Percentiles rank a stretch among this genome's conserved stretches.
phyloP scores from a whole-genome alignment of 2,329 filamentous ascomycete species.

The Hypoxylon sp. region DNA sequence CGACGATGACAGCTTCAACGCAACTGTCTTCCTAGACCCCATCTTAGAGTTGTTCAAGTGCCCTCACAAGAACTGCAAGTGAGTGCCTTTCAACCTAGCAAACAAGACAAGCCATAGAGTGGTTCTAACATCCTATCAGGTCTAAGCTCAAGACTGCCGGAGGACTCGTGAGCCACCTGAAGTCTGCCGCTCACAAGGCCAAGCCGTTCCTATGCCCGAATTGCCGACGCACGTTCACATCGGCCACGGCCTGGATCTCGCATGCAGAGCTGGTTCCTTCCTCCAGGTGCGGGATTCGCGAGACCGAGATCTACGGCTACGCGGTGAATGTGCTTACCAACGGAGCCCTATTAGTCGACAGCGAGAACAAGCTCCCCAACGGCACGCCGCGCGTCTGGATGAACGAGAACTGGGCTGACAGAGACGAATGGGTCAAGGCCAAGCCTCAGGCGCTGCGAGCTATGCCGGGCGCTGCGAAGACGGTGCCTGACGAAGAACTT shows the following conservation, averaged over 20 bases:
- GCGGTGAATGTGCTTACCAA: slow-evolving; percentile 32
- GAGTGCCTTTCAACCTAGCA: slow-evolving; percentile 43
- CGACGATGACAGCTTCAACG: slow-evolving; percentile 55
- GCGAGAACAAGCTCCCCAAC: no score
- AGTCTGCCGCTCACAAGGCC: slow-evolving; percentile 52
- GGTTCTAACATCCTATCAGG: slow-evolving; percentile 43
- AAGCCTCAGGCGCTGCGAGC: no score
- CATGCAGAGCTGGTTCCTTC: slow-evolving; percentile 57
- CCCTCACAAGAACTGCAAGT: slow-evolving; percentile 62
- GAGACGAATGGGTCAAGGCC: no score
- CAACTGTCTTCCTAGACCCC: slow-evolving; percentile 55
- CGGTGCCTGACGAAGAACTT: no score
- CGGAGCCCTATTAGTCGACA: slow-evolving; percentile 36
- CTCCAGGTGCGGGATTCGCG: slow-evolving; percentile 42
- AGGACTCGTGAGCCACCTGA: slow-evolving; percentile 55
- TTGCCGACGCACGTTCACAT: slow-evolving; percentile 54
- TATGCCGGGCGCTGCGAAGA: no score
- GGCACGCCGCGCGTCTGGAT: no score
- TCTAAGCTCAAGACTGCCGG: slow-evolving; percentile 50
- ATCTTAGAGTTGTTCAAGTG: slow-evolving; percentile 60
- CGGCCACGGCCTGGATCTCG: slow-evolving; percentile 53
- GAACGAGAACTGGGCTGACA: no score
- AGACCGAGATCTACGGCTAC: slow-evolving; percentile 18
- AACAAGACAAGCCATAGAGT: neutral
- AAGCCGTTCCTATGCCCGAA: slow-evolving; percentile 53